phyloP scores from a whole-genome alignment of 371 early-diverging fungal species.

The Blakeslea trispora region DNA sequence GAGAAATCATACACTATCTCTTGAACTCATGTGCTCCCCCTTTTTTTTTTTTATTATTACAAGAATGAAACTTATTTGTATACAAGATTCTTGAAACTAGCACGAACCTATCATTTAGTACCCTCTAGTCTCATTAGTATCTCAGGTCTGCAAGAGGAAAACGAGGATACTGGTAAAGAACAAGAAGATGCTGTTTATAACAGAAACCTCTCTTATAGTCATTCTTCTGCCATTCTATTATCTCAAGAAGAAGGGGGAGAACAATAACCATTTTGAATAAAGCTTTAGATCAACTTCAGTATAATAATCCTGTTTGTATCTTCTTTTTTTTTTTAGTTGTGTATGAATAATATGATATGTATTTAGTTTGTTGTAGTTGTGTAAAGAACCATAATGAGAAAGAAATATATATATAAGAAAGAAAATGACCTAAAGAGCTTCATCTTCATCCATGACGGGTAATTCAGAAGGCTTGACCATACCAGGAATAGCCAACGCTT shows the following conservation, averaged over 20 bases:
- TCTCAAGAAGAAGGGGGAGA: conserved; percentile 1
- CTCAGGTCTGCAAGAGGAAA: conserved; percentile 42
- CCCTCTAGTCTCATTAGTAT: conserved; percentile 68
- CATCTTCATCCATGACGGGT: conserved; percentile 71
- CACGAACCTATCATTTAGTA: conserved; percentile 63
- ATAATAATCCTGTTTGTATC: conserved; percentile 1
- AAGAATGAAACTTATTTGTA: conserved; percentile 80
- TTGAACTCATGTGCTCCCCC: too few relatives aligned
- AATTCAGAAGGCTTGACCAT: conserved; percentile 95
- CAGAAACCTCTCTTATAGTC: conserved; percentile 14
- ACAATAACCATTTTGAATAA: too few relatives aligned
- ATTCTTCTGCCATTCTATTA: conserved; percentile 19
- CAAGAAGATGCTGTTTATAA: conserved; percentile 14
- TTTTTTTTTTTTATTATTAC: too few relatives aligned
- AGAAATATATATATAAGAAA: neutral
- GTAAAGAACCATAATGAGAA: too few relatives aligned
- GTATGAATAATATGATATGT: too few relatives aligned
- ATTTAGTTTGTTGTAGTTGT: too few relatives aligned
- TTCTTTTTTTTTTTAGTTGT: conserved; percentile 7
- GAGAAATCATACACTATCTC: too few relatives aligned
- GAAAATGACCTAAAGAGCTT: conserved; percentile 32
- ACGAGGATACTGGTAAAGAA: conserved; percentile 12
- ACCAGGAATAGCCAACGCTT: conserved; percentile 91
- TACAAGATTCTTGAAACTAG: conserved; percentile 75
- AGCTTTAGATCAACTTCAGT: too few relatives aligned